phyloP scores from a whole-genome alignment of 2,329 filamentous ascomycete species.

The Lachnellula occidentalis region DNA sequence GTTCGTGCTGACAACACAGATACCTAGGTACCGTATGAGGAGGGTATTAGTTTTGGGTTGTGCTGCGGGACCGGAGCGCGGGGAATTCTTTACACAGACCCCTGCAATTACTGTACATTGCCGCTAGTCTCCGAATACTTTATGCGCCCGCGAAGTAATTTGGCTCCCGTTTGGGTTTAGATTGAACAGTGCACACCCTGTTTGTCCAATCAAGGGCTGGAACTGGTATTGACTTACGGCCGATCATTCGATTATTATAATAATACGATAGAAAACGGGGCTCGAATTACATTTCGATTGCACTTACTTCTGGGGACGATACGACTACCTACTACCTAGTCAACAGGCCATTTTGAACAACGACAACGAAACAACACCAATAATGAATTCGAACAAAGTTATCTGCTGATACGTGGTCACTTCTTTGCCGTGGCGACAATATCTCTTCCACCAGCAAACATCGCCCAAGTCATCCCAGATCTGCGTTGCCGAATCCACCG shows the following conservation, averaged over 20 bases:
- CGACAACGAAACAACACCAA: neutral
- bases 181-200: too few species aligned
- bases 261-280: neutral
- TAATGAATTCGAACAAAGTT: neutral
- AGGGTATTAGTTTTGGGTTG: neutral
- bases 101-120: neutral
- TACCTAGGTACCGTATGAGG: too few species aligned
- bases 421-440: neutral
- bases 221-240: neutral
- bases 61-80: too few species aligned
- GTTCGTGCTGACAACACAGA: too few species aligned
- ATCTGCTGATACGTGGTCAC: neutral
- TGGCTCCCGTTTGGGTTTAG: too few species aligned
- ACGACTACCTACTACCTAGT: neutral
- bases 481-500: neutral
- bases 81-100: too few species aligned
- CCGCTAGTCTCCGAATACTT: too few species aligned
- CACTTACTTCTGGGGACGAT: slow-evolving; percentile 6
- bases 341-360: neutral
- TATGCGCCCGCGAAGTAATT: too few species aligned
- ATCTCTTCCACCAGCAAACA: neutral
- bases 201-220: too few species aligned
- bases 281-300: neutral
- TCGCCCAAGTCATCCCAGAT: neutral
- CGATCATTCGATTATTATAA: too few species aligned